Evolutionary conservation across 805 yeast species (phyloP).

Genomic region (Ogataea nakhonphanomensis): DNA sequence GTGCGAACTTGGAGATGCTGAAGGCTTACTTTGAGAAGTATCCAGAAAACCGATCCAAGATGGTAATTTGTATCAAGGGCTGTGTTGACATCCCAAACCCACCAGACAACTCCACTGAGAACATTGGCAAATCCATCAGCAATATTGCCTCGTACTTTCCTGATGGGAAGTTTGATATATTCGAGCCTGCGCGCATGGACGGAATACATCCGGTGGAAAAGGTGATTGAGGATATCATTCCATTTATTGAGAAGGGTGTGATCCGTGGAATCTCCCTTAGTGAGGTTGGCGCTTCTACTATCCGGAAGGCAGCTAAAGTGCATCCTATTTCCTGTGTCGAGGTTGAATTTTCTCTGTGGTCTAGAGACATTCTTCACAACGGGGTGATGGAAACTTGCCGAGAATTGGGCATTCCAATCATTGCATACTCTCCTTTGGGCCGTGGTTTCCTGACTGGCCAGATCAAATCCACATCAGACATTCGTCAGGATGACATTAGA

Average conservation of each 20-base stretch:
- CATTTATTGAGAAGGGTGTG: conserved; percentile 57
- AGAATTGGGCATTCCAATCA: conserved; percentile 57
- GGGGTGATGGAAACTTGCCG: conserved; percentile 62
- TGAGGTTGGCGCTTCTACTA: conserved; percentile 63
- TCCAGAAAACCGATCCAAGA: conserved; percentile 55
- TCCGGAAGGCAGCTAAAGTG: conserved; percentile 53
- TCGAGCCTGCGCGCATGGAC: conserved; percentile 73
- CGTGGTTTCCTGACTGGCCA: conserved; percentile 73
- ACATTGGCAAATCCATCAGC: conserved; percentile 46
- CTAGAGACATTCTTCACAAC: conserved; percentile 56
- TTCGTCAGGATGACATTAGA: conserved; percentile 58
- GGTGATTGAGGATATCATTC: conserved; percentile 52
- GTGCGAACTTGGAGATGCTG: conserved; percentile 53
- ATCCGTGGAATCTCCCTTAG: conserved; percentile 72
- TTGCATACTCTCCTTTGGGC: conserved; percentile 83
- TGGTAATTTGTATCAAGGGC: conserved; percentile 68
- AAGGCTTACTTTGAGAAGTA: conserved; percentile 53
- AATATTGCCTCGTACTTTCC: conserved; percentile 40
- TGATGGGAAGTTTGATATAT: conserved; percentile 47
- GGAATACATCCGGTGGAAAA: conserved; percentile 53
- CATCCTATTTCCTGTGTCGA: conserved; percentile 68
- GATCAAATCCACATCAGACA: conserved; percentile 41
- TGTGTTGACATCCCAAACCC: conserved; percentile 34
- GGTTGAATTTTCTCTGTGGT: conserved; percentile 71
- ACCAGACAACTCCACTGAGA: conserved; percentile 52